Base-by-base conservation (phyloP, 2,329 filamentous ascomycete species). In the Trichoderma guizhouense region DNA sequence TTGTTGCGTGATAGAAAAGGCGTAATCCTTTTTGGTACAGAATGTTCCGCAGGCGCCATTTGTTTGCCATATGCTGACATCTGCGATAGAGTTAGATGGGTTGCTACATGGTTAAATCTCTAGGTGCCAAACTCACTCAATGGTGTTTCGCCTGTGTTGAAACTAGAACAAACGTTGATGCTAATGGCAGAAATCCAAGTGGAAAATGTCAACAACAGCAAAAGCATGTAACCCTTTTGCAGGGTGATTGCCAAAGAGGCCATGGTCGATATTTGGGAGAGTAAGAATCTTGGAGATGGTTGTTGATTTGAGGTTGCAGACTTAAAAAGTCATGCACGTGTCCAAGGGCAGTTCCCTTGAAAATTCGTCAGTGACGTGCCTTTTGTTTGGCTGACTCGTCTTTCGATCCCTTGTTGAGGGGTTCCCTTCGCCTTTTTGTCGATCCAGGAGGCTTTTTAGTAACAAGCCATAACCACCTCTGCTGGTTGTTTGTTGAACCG, bases 1-100 rank as follows among this genome's bases (percentile, higher is more conserved):
- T 18, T 81, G 85, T 76, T 93, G 87, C 1, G 94, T 83, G 62
- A 95, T 84, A 74, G 91, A 92, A 73, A 91, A 93, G 51, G 92
- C 91, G 74, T 85, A 92, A 18, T 84, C 76, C 62, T 24, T 78
- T 77, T 32, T 39, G 36, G 30, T 76, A 81, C 93, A 95, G 63
- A 85, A 85, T 63, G 87, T 82, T 64, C 84, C 82, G 78, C 93
- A 95, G 14, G 90, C 85, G 34, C 92, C 92, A 75, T 93, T 90
- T 24, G 91, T 92, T 79, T 94, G 91, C 73, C 81, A 91, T 74
- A 85, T 86, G 73, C 84, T 87, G 36, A 79, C 77, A 74, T 88
- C 89, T 90, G 72, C 47, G 12, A 28, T 32, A 69, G 15, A n/a
- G 65, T 73, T 68, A 73, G 68, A 51, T 28, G 28, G 15, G 11